A percentile compares a stretch with the other conserved stretches of the same genome.
Conservation (phyloP, 2,329 filamentous ascomycete species). For the Colletotrichum coccodes region DNA sequence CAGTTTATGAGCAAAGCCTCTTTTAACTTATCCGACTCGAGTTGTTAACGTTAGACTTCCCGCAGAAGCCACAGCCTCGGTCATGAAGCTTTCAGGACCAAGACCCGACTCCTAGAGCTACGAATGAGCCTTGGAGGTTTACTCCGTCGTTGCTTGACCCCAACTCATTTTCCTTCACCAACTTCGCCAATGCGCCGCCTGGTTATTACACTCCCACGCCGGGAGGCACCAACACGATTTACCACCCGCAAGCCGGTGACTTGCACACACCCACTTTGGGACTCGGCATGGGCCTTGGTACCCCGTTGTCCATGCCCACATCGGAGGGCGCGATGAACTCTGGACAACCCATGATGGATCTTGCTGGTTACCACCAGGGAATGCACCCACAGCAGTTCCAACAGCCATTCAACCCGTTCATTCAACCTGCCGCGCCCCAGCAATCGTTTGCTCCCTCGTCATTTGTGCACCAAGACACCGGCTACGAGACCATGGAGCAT, state of each 20-base stretch:
- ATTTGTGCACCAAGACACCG: slow-evolving; percentile 83
- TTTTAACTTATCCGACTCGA: not conserved
- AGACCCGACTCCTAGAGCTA: slow-evolving; percentile 83
- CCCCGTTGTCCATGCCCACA: slow-evolving; percentile 82
- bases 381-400: slow-evolving; percentile 69
- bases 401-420: slow-evolving; percentile 77
- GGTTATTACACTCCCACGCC: slow-evolving; percentile 92
- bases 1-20: not conserved
- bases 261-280: slow-evolving; percentile 84
- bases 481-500: slow-evolving; percentile 83
- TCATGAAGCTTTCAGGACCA: slow-evolving; percentile 70
- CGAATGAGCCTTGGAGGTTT: slow-evolving; percentile 86
- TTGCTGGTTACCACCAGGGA: slow-evolving; percentile 72
- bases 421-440: slow-evolving; percentile 66
- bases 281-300: slow-evolving; percentile 80
- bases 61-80: slow-evolving; percentile 56
- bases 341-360: slow-evolving; percentile 68
- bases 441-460: slow-evolving; percentile 78
- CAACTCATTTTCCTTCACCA: slow-evolving; percentile 82
- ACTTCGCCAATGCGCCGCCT: slow-evolving; percentile 81
- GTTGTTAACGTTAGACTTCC: slow-evolving; percentile 28
- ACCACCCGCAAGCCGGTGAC: slow-evolving; percentile 86
- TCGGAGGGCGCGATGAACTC: slow-evolving; percentile 73
- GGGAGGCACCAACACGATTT: slow-evolving; percentile 81
- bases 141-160: slow-evolving; percentile 91